Evolutionary conservation across 495 filamentous ascomycete genomes (phyloP), one percentile per base, ranked within the genome.

Genomic region (Lentithecium fluviatile): DNA sequence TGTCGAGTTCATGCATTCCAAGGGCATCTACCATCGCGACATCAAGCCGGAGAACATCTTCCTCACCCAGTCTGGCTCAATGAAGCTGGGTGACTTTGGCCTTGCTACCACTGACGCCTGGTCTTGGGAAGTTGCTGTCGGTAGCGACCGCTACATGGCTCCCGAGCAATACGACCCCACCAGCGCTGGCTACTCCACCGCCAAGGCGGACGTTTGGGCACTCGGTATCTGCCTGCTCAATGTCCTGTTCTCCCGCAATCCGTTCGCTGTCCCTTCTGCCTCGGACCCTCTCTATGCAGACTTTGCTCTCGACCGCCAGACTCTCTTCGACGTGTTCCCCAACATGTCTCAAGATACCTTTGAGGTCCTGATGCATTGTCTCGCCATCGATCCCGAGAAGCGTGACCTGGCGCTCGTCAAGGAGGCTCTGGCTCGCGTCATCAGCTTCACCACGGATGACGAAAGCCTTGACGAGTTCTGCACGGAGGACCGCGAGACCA

Each of bases 21-120:
- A 91, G 70, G 91, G 90, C 60, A 80, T 97, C 67, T 97, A 92
- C 74, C 94, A 98, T 73, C 91, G 94, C 58, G 94, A 98, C 74
- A 97, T 98, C 83, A 98, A 98, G 78, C 94, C 94, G 7, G 94
- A 98, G 81, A 98, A 98, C 77, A 95, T 98, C 75, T 97, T 98
- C 76, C 80, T 98, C 61, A 88, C 83, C 63, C 81, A 91, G 58
- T 82, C 85, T 50, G 92, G 95, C 23, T 81, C 85, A 43, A 88
- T 96, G 86, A 98, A 98, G 76, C 85, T 98, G 37, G 94, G 94
- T 68, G 94, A 98, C 74, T 95, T 97, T 71, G 94, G 94, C 55
- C 80, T 98, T 45, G 91, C 90, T 45, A 96, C 93, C 8, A 84
- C 83, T 2, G 90, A 95, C 32, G 73, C 80, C 65, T 96, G 90